Evolutionary conservation across 2,329 filamentous ascomycete species (phyloP).

Genomic region (Penicillium sp.): DNA sequence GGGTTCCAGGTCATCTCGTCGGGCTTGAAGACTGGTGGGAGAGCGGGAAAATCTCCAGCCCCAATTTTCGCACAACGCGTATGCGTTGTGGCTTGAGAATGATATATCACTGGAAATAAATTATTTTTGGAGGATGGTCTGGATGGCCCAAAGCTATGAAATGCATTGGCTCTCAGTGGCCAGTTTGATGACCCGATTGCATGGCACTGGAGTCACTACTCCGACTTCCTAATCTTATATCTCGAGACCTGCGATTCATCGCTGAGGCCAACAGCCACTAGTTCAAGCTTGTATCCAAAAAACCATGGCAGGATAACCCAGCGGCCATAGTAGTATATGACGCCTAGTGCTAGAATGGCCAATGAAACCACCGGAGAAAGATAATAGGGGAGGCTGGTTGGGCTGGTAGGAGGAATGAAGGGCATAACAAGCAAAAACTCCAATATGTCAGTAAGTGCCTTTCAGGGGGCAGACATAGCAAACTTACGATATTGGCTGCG

Average conservation of each 20-base stretch:
- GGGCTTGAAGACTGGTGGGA: no score
- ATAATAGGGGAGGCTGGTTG: conserved; percentile 18
- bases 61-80: no score
- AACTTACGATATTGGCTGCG: conserved; percentile 15
- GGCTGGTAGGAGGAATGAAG: conserved; percentile 18
- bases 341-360: conserved; percentile 15
- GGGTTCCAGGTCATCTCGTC: no score
- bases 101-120: no score
- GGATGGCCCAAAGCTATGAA: no score
- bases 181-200: no score
- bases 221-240: conserved; percentile 7
- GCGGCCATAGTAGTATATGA: conserved; percentile 13
- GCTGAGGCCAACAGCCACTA: conserved; percentile 9
- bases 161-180: no score
- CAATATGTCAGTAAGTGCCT: background rate
- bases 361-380: conserved; percentile 19
- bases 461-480: background rate
- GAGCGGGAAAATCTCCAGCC: no score
- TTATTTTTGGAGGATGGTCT: no score
- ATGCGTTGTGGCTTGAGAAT: no score
- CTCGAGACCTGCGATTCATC: conserved; percentile 19
- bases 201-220: background rate
- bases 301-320: conserved; percentile 15
- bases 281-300: conserved; percentile 13
- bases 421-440: conserved; percentile 23